Base-by-base conservation (phyloP, 1,139 yeast genomes). In the Saccharomyces hybrid region DNA sequence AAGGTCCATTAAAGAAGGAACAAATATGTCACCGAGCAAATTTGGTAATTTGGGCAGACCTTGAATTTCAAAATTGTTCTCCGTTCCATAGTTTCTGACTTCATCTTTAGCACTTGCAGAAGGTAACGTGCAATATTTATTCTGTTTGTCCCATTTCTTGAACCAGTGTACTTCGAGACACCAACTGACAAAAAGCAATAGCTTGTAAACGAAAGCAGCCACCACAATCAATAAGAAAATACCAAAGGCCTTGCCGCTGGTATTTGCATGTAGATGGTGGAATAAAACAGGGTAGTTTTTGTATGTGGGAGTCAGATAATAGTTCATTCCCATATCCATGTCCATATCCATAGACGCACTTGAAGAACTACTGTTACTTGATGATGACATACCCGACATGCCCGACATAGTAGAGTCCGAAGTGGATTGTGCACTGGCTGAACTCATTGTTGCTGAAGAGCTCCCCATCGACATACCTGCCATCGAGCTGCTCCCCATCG, bases 101-200 rank as follows among this genome's bases (percentile, higher is more conserved):
- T 56, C 55, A 16, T 57, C 52, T 14, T 49, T 29, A 21, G 29
- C 16, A 14, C 28, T 41, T 9, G 50, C 48, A 11, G 31, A 51
- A 6, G 62, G 53, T 6, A 64, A 56, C 14, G 61, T 42, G 7
- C 56, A 52, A 41, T 55, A 52, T 32, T 56, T 56, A 46, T 58
- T 61, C 11, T 56, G 26, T 32, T 54, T 58, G 51, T 63, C 61
- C 69, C 68, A 66, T 48, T 55, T 67, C 62, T 58, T 81, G 73
- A 86, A 84, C 57, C 86, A 85, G 58, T 73, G 77, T 59, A 82
- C 85, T 64, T 86, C 91, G 59, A 86, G 67, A 64, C 85, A 86
- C 62, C 81, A 77, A 58, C 81, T 76, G 24, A 78, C 59, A 66
- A 84, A 86, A 51, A 80, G 78, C 26, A 83, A 57, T 3, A 86